These are phyloP conservation scores for Echium plantagineum DNA, from an alignment of 257 asterid species.

Conservation along the genomic window DNA sequence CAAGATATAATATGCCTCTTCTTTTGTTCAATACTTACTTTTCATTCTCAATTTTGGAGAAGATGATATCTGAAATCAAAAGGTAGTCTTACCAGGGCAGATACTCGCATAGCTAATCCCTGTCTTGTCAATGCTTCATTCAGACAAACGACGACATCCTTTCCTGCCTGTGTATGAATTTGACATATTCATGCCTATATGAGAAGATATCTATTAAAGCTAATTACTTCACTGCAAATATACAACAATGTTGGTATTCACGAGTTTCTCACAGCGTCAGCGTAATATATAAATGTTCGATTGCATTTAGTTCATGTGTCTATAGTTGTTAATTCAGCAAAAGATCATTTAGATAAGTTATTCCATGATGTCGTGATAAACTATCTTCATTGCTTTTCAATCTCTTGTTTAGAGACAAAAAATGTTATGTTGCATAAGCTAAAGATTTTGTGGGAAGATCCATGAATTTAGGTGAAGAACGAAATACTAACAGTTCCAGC, in stretches of 20 bases:
- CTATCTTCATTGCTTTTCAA: not conserved
- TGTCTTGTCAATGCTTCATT: slow-evolving; percentile 67
- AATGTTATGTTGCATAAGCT: too few relatives aligned
- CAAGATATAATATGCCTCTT: not conserved
- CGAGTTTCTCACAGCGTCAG: not conserved
- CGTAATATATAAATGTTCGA: not conserved
- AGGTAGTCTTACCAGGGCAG: slow-evolving; percentile 52
- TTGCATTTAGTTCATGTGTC: not conserved
- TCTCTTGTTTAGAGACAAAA: not conserved
- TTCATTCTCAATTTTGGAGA: slow-evolving; percentile 1
- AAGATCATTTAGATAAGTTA: too few relatives aligned
- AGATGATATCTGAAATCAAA: not conserved
- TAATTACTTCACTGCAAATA: not conserved
- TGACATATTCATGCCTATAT: not conserved
- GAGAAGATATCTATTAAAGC: not conserved
- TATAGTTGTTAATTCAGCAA: not conserved
- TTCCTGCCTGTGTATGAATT: slow-evolving; percentile 51
- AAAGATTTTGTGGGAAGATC: too few relatives aligned
- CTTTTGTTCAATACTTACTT: not conserved
- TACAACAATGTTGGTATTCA: not conserved
- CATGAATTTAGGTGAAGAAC: not conserved
- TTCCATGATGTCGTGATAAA: not conserved
- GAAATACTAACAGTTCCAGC: slow-evolving; percentile 63
- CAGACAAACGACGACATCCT: slow-evolving; percentile 62
- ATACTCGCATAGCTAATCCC: slow-evolving; percentile 54